phyloP scores from a whole-genome alignment of 2,329 filamentous ascomycete genomes.

The Ophioceras dolichostomum region DNA sequence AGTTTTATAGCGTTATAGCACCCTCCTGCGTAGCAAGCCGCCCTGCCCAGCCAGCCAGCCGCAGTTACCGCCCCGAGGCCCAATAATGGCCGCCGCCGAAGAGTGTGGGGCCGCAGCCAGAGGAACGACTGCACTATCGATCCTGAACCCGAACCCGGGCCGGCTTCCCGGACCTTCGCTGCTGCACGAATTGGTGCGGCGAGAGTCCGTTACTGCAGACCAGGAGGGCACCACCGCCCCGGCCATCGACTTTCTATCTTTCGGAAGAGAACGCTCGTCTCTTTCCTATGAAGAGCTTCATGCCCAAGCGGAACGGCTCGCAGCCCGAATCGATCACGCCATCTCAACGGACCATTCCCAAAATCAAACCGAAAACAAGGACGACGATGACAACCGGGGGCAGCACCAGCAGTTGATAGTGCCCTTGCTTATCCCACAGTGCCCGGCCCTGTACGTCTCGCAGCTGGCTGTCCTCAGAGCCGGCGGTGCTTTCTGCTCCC shows the following conservation, averaged over 20 bases:
- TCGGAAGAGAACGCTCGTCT: conserved; percentile 27
- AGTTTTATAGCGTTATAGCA: too few species aligned
- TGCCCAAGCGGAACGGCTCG: conserved; percentile 39
- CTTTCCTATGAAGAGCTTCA: conserved; percentile 56
- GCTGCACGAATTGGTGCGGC: conserved; percentile 48
- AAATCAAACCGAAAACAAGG: too few species aligned
- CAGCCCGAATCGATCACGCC: conserved; percentile 42
- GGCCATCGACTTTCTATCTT: conserved; percentile 53
- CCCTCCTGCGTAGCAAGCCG: too few species aligned
- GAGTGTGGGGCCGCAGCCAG: too few species aligned
- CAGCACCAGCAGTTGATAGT: conserved; percentile 43
- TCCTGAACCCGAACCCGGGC: conserved; percentile 30
- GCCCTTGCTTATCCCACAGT: conserved; percentile 68
- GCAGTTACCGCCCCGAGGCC: too few species aligned
- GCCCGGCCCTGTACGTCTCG: conserved; percentile 64
- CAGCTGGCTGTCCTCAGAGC: conserved; percentile 68
- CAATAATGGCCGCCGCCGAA: too few species aligned
- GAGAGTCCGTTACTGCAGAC: too few species aligned
- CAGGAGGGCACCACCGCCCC: conserved; percentile 18
- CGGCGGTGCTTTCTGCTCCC: conserved; percentile 75
- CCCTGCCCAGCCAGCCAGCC: too few species aligned
- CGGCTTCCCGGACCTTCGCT: conserved; percentile 29
- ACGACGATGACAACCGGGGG: too few species aligned
- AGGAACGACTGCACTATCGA: conserved; percentile 25
- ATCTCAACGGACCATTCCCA: too few species aligned